Evolutionary conservation across 306 rosid species (phyloP).

Genomic region (Herpetospermum pedunculosum): DNA sequence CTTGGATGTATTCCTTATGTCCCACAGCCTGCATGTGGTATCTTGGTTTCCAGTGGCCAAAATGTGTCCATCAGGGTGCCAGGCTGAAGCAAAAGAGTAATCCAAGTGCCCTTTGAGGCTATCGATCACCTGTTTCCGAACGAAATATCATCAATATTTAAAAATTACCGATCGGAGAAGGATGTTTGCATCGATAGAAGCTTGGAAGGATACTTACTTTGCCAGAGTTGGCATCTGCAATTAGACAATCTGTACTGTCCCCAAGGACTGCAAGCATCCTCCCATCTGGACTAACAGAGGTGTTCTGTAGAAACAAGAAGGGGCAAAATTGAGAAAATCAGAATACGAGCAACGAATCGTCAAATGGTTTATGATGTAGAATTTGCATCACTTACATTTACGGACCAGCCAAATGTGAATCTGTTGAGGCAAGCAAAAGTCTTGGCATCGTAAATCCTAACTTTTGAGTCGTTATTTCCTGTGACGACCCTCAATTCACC

Average conservation of each 20-base stretch:
- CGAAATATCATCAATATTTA: background rate
- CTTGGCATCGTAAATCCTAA: conserved; percentile 57
- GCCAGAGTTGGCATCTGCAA: conserved; percentile 51
- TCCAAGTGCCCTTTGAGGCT: conserved; percentile 81
- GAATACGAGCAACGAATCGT: background rate
- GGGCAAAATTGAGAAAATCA: background rate
- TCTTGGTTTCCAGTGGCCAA: conserved; percentile 97
- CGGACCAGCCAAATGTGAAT: conserved; percentile 79
- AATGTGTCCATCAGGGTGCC: conserved; percentile 85
- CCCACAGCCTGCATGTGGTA: conserved; percentile 94
- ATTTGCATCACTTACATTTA: conserved; percentile 57
- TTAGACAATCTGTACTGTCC: conserved; percentile 65
- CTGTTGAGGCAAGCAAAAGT: conserved; percentile 48
- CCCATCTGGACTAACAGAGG: conserved; percentile 73
- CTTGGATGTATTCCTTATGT: conserved; percentile 64
- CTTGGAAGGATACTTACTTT: conserved; percentile 6
- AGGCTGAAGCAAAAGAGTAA: conserved; percentile 82
- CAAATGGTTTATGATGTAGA: background rate
- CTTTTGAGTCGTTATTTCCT: conserved; percentile 84
- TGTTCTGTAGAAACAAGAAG: conserved; percentile 34
- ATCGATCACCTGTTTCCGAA: conserved; percentile 30
- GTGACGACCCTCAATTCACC: conserved; percentile 61
- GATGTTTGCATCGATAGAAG: background rate
- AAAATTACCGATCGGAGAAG: background rate
- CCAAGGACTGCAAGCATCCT: conserved; percentile 76